These are phyloP conservation scores for Brassica nigra DNA, from an alignment of 345 rosid species.

Conservation along the genomic window DNA sequence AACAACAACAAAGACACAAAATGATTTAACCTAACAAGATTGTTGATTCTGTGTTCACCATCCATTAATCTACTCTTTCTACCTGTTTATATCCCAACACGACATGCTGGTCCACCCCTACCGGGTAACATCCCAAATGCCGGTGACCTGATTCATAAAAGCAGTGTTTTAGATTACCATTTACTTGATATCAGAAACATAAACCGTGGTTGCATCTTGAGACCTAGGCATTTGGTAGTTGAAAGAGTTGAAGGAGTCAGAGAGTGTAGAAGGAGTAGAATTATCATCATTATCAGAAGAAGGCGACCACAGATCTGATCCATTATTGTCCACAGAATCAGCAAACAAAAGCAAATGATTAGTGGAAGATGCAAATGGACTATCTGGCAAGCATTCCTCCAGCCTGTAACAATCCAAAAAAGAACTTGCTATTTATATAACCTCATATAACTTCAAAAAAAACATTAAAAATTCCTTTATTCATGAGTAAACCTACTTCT, in stretches of 20 bases:
- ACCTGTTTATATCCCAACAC: constrained; percentile 76
- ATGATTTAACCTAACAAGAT: constrained; percentile 13
- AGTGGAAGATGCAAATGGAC: constrained; percentile 39
- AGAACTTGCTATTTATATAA: neutral
- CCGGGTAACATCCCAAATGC: constrained; percentile 66
- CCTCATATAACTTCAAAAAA: neutral
- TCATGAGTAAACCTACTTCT: constrained; percentile 29
- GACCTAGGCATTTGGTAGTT: constrained; percentile 86
- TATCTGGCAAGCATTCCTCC: constrained; percentile 45
- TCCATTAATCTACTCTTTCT: constrained; percentile 5
- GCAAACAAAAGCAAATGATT: constrained; percentile 44
- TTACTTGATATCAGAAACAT: constrained; percentile 3
- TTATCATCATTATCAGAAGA: constrained; percentile 47
- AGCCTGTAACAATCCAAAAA: constrained; percentile 20
- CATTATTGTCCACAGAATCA: constrained; percentile 35
- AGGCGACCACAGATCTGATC: constrained; percentile 39
- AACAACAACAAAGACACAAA: constrained; percentile 3
- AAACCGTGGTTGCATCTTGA: constrained; percentile 6
- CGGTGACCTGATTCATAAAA: constrained; percentile 42
- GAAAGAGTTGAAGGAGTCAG: constrained; percentile 52
- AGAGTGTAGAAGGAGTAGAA: constrained; percentile 42
- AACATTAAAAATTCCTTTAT: neutral
- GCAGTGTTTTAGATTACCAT: constrained; percentile 12
- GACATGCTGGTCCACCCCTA: constrained; percentile 80
- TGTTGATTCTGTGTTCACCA: neutral